Percentiles rank a stretch among this genome's conserved stretches.
Conservation (phyloP, 2,329 filamentous ascomycete genomes). For the Fusarium sp. region DNA sequence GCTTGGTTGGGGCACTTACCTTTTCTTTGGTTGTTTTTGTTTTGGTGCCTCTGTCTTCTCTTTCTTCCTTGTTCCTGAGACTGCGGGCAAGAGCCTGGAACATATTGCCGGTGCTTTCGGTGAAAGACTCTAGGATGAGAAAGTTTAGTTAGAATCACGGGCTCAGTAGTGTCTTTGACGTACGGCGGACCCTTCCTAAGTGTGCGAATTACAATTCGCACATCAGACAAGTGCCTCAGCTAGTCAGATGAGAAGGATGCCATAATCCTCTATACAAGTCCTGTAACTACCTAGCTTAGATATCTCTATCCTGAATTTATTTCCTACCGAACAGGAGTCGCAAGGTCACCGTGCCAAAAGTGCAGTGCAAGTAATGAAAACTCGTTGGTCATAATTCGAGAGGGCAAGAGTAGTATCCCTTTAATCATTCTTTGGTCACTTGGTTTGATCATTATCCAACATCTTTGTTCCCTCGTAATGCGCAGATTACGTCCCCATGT, state of each 20-base stretch:
- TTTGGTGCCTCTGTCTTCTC: slow-evolving; percentile 74
- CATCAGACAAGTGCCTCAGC: not conserved
- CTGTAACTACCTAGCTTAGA: not conserved
- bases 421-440: not conserved
- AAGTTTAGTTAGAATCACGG: slow-evolving; percentile 1
- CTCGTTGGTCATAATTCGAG: not conserved
- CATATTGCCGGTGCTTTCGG: slow-evolving; percentile 78
- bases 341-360: not conserved
- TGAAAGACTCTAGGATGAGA: slow-evolving; percentile 12
- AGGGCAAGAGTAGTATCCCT: not conserved
- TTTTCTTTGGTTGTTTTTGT: slow-evolving; percentile 80
- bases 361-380: not conserved
- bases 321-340: not conserved
- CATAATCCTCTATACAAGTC: not conserved
- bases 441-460: not conserved
- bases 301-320: not conserved
- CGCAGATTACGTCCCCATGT: not conserved
- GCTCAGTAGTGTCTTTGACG: not conserved
- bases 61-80: slow-evolving; percentile 70
- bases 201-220: not conserved
- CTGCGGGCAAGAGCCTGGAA: slow-evolving; percentile 77
- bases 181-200: not conserved
- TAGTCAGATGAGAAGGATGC: not conserved
- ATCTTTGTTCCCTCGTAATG: not conserved
- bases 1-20: slow-evolving; percentile 68